These are phyloP conservation scores for Alternaria solani DNA, from an alignment of 2,329 filamentous ascomycete species.

Conservation along the genomic window DNA sequence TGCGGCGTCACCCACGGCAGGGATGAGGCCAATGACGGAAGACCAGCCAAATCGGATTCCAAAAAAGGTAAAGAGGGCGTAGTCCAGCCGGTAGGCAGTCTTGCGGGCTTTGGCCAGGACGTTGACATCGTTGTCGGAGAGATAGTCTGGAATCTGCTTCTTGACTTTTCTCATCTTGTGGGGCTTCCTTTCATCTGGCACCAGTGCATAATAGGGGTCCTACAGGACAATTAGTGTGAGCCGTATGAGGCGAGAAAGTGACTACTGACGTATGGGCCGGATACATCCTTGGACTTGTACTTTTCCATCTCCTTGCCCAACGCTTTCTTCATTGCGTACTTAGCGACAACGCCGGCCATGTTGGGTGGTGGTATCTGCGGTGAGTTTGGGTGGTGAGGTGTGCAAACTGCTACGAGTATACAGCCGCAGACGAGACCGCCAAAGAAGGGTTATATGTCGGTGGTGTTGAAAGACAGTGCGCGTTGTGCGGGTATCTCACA, in stretches of 20 bases:
- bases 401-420: conserved; percentile 14
- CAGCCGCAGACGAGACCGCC: conserved; percentile 4
- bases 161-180: conserved; percentile 83
- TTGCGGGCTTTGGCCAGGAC: conserved; percentile 87
- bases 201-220: conserved; percentile 90
- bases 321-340: conserved; percentile 61
- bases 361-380: conserved; percentile 20
- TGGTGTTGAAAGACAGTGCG: conserved; percentile 18
- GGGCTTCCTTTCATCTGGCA: conserved; percentile 75
- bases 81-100: conserved; percentile 85
- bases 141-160: conserved; percentile 82
- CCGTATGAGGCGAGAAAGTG: neutral
- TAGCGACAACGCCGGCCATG: conserved; percentile 58
- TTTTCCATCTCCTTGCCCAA: conserved; percentile 58
- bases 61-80: conserved; percentile 80
- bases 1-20: conserved; percentile 66
- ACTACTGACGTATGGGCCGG: conserved; percentile 52
- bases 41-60: conserved; percentile 90
- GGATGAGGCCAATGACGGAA: conserved; percentile 83
- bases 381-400: conserved; percentile 9
- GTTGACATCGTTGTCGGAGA: conserved; percentile 81
- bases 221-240: conserved; percentile 50
- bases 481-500: conserved; percentile 38
- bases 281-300: conserved; percentile 55
- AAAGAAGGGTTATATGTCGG: conserved; percentile 32